Base-by-base conservation (phyloP, 108 stramenopile species). In the Stephanodiscus triporus region DNA sequence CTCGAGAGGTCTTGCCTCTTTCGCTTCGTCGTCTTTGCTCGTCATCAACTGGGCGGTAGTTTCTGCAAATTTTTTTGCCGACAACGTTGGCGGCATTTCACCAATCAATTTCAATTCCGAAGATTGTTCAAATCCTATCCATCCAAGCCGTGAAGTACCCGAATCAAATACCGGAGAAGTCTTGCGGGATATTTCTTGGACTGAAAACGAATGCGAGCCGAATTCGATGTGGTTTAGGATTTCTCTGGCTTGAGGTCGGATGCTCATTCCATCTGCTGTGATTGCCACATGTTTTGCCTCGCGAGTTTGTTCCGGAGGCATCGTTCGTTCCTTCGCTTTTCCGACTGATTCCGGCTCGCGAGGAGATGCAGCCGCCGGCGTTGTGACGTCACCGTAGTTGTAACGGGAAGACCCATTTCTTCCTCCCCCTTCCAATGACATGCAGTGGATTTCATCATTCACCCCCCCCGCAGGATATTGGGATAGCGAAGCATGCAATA, bases 151-250 rank as follows among this genome's bases (percentile, higher is more conserved):
- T 13, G 19, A 49, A 51, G 13, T 32, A 53, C 40, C 29, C 0
- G 34, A 10, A 54, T 24, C 10, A 54, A 17, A 36, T 11, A 10
- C 0, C 45, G 63, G 45, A 9, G 63, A 2, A n/a, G n/a, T 43
- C 58, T 71, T 71, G 13, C 43, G 57, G 23, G 59, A 57, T 23
- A 71, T 71, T 13, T 34, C 23, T 20, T 62, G 72, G 8, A 73
- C 72, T 29, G 72, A 73, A 51, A 73, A 73, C 29, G 72, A 73
- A 45, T 64, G 51, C 13, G 72, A 73, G 40, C 72, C 63, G n/a
- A 73, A 73, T 55, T 73, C 72, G 13, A 64, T 17, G 26, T 73
- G 49, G 38, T 38, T 40, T 0, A 73, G 36, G 2, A 54, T 26
- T n/a, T 64, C 72, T 57, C 53, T 73, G 53, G 72, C 27, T 38